These are phyloP conservation scores for Metschnikowia anglica DNA, from an alignment of 805 yeast genomes.

Conservation along the genomic window DNA sequence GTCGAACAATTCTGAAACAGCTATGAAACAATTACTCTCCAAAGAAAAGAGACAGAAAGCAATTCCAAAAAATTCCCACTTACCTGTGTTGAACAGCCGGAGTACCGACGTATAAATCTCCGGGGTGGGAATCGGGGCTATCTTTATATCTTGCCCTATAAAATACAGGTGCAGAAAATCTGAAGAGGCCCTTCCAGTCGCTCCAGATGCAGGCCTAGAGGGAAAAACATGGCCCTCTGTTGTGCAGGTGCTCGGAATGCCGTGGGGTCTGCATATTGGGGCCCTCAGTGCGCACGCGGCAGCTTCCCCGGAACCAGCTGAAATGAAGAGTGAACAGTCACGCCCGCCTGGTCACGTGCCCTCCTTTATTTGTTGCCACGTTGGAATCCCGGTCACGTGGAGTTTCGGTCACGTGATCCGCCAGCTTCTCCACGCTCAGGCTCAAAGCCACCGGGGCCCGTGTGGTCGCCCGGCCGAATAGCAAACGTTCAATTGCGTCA, in stretches of 20 bases:
- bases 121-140: conserved; percentile 10
- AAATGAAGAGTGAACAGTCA: neutral
- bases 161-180: conserved; percentile 11
- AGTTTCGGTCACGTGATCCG: no score
- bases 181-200: neutral
- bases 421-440: neutral
- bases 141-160: conserved; percentile 9
- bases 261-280: conserved; percentile 2
- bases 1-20: neutral
- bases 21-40: neutral
- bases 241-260: no score
- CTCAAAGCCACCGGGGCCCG: neutral
- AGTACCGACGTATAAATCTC: neutral
- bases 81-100: conserved; percentile 11
- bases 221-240: no score
- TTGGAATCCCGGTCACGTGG: no score
- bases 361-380: neutral
- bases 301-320: neutral
- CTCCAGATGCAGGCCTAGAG: neutral
- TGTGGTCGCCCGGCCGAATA: conserved; percentile 1
- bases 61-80: neutral
- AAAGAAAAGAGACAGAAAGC: neutral
- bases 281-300: no score
- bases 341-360: neutral
- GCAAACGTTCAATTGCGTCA: conserved; percentile 6